Evolutionary conservation across 106 monocot species (phyloP), one percentile per base, ranked within the genome.

Genomic region (Apostasia shenzhenica): DNA sequence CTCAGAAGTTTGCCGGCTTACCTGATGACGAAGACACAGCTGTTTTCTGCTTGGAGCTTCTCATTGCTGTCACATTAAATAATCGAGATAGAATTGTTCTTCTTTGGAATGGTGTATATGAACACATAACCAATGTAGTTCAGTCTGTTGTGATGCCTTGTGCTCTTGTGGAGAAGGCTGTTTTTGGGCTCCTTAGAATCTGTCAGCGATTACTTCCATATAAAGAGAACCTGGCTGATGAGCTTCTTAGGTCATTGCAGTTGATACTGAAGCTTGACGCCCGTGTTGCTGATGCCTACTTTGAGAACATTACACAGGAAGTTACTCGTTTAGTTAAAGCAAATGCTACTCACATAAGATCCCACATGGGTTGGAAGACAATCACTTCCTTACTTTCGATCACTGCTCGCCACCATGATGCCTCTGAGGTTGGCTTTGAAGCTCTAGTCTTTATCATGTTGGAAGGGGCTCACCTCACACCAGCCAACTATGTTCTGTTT

Each of bases 231-330:
- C 67, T 90, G 8, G 85, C 76, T 39, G 90, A 90, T 63, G 90
- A 90, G 57, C 78, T 90, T 53, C 45, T 90, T 40, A 85, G 72
- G 69, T 90, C 90, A 10, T 70, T 90, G 52, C 90, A 90, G 58
- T 70, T 90, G 63, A 75, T 90, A 54, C 49, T 90, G 61, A 90
- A 90, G 78, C 90, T 90, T 12, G 90, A 90, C 71, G 86, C 90
- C 37, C 85, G 90, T 50, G 86, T 90, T 5, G 90, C 90, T 7
- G 90, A 90, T 81, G 90, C 90, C 55, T 90, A 90, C 51, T 86
- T 83, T 57, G 90, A 86, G 59, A 90, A 90, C 73, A 90, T 90
- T 11, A 90, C 90, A 11, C 83, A 81, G 61, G 90, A 90, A 78
- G 86, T 90, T 44, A 81, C 78, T 2, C 80, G 81, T 6, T 54